phyloP scores from a whole-genome alignment of 2,329 filamentous ascomycete genomes.

The Paraconiothyrium brasiliense region DNA sequence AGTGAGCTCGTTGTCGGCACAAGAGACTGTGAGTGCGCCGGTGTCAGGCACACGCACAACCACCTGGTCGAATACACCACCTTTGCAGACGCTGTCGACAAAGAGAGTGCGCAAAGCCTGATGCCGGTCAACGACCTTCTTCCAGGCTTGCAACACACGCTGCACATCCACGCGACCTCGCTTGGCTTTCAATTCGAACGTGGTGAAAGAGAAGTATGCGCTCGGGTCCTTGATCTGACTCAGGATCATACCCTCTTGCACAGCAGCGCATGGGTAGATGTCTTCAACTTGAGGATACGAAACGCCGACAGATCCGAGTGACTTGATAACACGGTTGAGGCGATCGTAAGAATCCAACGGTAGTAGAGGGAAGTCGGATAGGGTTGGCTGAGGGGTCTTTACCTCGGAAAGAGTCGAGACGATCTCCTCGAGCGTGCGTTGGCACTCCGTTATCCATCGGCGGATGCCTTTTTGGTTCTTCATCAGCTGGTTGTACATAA shows the following conservation, averaged over 20 bases:
- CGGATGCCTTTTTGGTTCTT: conserved; percentile 45
- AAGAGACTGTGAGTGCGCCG: conserved; percentile 34
- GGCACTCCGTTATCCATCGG: conserved; percentile 45
- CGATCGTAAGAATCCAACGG: conserved; percentile 44
- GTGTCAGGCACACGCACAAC: conserved; percentile 39
- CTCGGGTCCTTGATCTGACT: conserved; percentile 43
- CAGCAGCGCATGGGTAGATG: conserved; percentile 45
- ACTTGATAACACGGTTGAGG: conserved; percentile 40
- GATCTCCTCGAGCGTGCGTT: conserved; percentile 42
- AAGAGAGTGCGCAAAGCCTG: conserved; percentile 46
- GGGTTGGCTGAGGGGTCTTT: conserved; percentile 38
- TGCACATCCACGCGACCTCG: conserved; percentile 32
- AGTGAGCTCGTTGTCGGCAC: conserved; percentile 34
- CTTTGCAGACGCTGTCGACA: conserved; percentile 46
- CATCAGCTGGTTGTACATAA: conserved; percentile 47
- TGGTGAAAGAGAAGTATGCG: conserved; percentile 42
- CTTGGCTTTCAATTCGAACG: conserved; percentile 39
- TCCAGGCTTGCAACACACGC: conserved; percentile 39
- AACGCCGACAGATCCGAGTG: conserved; percentile 30
- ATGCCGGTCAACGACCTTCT: conserved; percentile 44
- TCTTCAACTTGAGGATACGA: conserved; percentile 40
- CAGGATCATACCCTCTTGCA: conserved; percentile 47
- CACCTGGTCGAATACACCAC: conserved; percentile 48
- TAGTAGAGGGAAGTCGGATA: conserved; percentile 44
- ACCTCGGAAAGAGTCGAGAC: conserved; percentile 34